Base-by-base conservation (phyloP, 2,329 filamentous ascomycete genomes). In the Coccinonectria pachysandricola region DNA sequence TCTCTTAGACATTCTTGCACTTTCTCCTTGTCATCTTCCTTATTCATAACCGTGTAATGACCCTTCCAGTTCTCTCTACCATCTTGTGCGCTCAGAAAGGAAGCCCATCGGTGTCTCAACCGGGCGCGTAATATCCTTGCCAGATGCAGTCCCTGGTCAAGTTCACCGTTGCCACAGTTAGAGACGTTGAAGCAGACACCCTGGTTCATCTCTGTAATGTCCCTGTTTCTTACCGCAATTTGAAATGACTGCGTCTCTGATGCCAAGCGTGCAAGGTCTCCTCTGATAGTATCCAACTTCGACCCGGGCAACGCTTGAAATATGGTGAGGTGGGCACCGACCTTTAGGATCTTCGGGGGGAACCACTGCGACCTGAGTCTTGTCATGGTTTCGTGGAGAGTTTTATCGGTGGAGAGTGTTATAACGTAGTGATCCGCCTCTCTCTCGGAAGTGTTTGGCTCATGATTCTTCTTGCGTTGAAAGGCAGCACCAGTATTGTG, bases 41-140 rank as follows among this genome's bases (percentile, higher is more conserved):
- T 40, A 11, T 40, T 40, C 37, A 40, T 40, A 5, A 40, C 7
- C 0, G 37, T 40, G 8, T 40, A 40, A 4, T 40, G 37, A 1
- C 37, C 37, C n/a, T 21, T 23, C 37, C 37, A 40, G 5, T 28
- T 40, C 13, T 35, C 22, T 3, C 23, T 14, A 2, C 13, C 24
- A 5, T 40, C 34, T 7, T 40, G 37, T 1, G 31, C 21, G 20
- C 37, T 40, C 0, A 40, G 20, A 14, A 40, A 40, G 5, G 16
- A 10, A 9, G 19, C 24, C 37, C 37, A 40, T 11, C 22, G 27
- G 7, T 22, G 8, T 16, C 37, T 32, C 8, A 40, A 18, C 12
- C 32, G 26, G 6, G 31, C n/a, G 3, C 34, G 31, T 15, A 40
- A 21, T 4, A 7, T 18, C 1, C 18, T n/a, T 0, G 34, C 28